Evolutionary conservation across 345 rosid species (phyloP), one percentile per base, ranked within the genome.

Genomic region (Passiflora organensis): DNA sequence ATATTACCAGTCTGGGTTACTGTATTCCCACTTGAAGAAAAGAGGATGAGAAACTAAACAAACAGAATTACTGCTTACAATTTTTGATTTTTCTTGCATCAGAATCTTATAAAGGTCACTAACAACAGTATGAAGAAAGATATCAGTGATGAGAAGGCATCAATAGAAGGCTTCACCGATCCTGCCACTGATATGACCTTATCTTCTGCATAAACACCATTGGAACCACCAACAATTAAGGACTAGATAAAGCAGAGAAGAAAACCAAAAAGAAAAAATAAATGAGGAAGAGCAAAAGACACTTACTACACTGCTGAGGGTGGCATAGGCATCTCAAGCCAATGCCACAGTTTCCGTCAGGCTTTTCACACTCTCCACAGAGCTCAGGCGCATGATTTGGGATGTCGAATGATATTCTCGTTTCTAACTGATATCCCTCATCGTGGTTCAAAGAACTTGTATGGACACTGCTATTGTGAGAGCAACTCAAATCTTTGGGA

Each of bases 271-370:
- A n/a, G 22, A 46, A 55, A 10, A 12, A 11, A 15, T 1, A 19
- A 6, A 46, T 6, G 13, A 20, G 12, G n/a, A 23, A 20, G 21
- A 56, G 54, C 6, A 45, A 5, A 15, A 15, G 10, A 18, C 25
- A 66, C 85, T 84, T 69, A 84, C 91, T 84, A 62, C 91, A 84
- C 46, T 83, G 61, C 60, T 70, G 65, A 21, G 86, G 73, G 52
- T 86, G 88, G 63, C 95, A 86, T 6, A 84, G 56, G 69, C 95
- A 86, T 60, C 56, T 75, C 46, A 76, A 55, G 58, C 80, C 95
- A 60, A 66, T 75, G 10, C 88, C 88, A 47, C 95, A 83, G 43
- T 71, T 80, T 24, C 91, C 95, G 25, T 72, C 67, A 15, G 85
- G 75, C 78, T 69, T 86, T 17, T 70, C 45, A 53, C 91, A 86